These are phyloP conservation scores for Trichoderma lentiforme DNA, from an alignment of 2,329 filamentous ascomycete species.

Conservation along the genomic window DNA sequence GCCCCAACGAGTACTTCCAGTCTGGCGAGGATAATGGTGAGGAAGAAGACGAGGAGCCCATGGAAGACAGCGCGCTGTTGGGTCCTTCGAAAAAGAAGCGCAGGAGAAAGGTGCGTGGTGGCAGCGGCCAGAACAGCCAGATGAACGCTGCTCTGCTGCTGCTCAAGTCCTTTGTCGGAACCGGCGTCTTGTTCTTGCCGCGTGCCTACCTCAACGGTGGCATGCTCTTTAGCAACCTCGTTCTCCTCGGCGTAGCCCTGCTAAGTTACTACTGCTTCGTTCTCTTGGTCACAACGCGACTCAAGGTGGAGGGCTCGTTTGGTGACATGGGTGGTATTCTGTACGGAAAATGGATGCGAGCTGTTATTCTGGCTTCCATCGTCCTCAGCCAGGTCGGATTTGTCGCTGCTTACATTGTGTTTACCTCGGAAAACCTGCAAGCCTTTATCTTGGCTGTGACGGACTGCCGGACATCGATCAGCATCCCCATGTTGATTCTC, in stretches of 20 bases:
- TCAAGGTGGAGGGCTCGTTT: slow-evolving; percentile 89
- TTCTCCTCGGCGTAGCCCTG: slow-evolving; percentile 79
- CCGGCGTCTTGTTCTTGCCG: slow-evolving; percentile 88
- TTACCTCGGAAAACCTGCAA: slow-evolving; percentile 91
- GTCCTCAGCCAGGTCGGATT: slow-evolving; percentile 96
- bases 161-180: slow-evolving; percentile 97
- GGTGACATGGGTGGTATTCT: slow-evolving; percentile 92
- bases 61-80: slow-evolving; percentile 82
- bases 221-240: slow-evolving; percentile 92
- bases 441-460: slow-evolving; percentile 91
- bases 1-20: slow-evolving; percentile 86
- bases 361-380: slow-evolving; percentile 83
- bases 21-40: slow-evolving; percentile 68
- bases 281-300: slow-evolving; percentile 79
- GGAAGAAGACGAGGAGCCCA: slow-evolving; percentile 69
- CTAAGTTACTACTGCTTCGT: slow-evolving; percentile 98
- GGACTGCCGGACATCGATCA: slow-evolving; percentile 78
- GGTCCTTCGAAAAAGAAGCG: slow-evolving; percentile 71
- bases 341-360: slow-evolving; percentile 87
- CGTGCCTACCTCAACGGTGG: slow-evolving; percentile 93
- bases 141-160: slow-evolving; percentile 79
- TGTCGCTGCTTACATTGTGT: slow-evolving; percentile 92
- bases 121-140: slow-evolving; percentile 72
- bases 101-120: slow-evolving; percentile 70
- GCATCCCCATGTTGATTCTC: slow-evolving; percentile 85